Percentiles rank a stretch among this genome's conserved stretches.
Conservation (phyloP, 352 stramenopile species). For the Phytophthora hibernalis region DNA sequence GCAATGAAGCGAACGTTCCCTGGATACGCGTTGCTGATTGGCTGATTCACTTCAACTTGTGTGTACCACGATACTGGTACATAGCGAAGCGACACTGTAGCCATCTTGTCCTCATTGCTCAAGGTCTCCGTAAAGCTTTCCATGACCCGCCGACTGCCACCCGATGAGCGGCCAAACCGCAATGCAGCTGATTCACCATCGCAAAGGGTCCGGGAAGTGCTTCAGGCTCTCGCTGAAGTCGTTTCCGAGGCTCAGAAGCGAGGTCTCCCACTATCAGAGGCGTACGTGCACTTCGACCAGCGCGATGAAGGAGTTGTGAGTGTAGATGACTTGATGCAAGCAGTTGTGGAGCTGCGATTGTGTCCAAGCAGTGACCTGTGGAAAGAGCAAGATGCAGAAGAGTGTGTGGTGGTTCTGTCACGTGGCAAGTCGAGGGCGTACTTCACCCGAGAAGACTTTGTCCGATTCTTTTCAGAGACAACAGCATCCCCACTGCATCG, state of each 20-base stretch:
- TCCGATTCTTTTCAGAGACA: slow-evolving; percentile 47
- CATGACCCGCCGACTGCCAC: slow-evolving; percentile 19
- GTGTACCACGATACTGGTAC: slow-evolving; percentile 21
- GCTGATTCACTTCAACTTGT: slow-evolving; percentile 29
- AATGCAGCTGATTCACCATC: not conserved
- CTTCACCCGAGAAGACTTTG: slow-evolving; percentile 67
- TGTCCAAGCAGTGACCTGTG: slow-evolving; percentile 35
- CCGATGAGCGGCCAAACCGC: not conserved
- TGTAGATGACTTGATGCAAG: slow-evolving; percentile 59
- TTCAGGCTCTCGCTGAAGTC: slow-evolving; percentile 55
- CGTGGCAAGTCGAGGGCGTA: slow-evolving; percentile 47
- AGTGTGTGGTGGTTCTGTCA: slow-evolving; percentile 53
- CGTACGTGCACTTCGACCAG: slow-evolving; percentile 70
- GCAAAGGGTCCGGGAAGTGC: slow-evolving; percentile 26
- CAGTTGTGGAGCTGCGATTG: slow-evolving; percentile 50
- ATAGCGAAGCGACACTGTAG: slow-evolving; percentile 32
- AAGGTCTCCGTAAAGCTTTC: not conserved
- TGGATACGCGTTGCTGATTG: slow-evolving; percentile 31
- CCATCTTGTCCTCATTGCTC: slow-evolving; percentile 26
- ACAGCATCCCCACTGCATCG: not conserved
- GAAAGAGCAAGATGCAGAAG: slow-evolving; percentile 53
- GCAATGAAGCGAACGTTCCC: slow-evolving; percentile 17
- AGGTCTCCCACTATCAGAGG: slow-evolving; percentile 56
- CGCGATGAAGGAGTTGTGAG: slow-evolving; percentile 51
- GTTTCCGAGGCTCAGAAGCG: slow-evolving; percentile 55